Conservation (phyloP, 768 basidiomycete genomes). For the Tylopilus plumbeoviolaceoides region DNA sequence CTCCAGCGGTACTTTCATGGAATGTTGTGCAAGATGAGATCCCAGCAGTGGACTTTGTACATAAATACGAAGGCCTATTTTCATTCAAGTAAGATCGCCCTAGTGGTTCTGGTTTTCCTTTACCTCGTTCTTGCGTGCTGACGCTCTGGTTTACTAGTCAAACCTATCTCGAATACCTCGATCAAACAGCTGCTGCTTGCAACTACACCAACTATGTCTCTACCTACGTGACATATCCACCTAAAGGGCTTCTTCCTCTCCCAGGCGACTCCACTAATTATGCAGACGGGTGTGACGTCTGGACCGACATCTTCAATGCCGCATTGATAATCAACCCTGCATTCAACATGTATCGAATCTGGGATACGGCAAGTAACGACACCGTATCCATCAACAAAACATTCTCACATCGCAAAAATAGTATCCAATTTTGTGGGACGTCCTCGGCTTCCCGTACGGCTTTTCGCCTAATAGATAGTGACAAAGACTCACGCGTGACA, state of each 20-base stretch:
- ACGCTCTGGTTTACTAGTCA: slow-evolving; percentile 38
- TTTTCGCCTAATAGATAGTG: neutral
- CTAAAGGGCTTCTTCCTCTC: slow-evolving; percentile 60
- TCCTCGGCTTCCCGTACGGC: slow-evolving; percentile 74
- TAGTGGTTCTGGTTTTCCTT: too few species aligned
- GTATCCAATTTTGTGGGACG: slow-evolving; percentile 72
- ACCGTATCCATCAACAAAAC: neutral
- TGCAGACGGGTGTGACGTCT: slow-evolving; percentile 59
- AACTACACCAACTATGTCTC: slow-evolving; percentile 60
- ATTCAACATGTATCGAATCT: slow-evolving; percentile 75
- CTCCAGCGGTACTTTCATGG: slow-evolving; percentile 54
- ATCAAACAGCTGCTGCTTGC: slow-evolving; percentile 49
- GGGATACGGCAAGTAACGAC: slow-evolving; percentile 50
- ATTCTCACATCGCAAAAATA: slow-evolving; percentile 10
- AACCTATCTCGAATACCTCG: slow-evolving; percentile 57
- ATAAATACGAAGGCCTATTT: slow-evolving; percentile 68
- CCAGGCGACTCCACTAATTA: slow-evolving; percentile 51
- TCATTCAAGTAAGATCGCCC: slow-evolving; percentile 60
- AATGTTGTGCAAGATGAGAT: slow-evolving; percentile 64
- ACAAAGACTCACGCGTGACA: neutral
- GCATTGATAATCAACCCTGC: slow-evolving; percentile 65
- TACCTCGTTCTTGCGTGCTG: neutral
- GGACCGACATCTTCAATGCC: slow-evolving; percentile 60
- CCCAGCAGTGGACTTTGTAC: slow-evolving; percentile 69
- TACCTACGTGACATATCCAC: slow-evolving; percentile 65